Base-by-base conservation (phyloP, 805 yeast genomes). In the Ogataea trehaloabstinens region DNA sequence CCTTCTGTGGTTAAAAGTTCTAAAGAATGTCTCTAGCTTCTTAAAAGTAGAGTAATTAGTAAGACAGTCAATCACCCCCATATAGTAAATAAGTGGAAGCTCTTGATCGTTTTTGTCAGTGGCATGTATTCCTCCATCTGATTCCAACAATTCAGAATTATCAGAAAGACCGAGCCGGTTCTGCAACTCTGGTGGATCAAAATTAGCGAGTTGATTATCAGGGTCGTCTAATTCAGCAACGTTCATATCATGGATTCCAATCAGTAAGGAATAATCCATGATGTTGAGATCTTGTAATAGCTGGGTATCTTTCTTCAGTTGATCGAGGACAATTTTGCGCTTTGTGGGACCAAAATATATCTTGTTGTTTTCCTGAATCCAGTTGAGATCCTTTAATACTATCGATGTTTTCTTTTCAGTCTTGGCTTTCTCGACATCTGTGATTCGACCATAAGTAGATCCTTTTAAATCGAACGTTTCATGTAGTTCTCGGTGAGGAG, bases 31-130 rank as follows among this genome's bases (percentile, higher is more conserved):
- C 57, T 93, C 99, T 32, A 89, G 60, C 46, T 76, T 74, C 59
- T 93, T 93, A 48, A 79, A 66, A 17, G 82, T 61, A 0, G 85
- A 79, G 52, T 87, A 87, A 46, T 78, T 78, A 0, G 99, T 93
- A 49, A 93, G 68, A 63, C 96, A 91, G 58, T 93, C 99, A 47
- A 93, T 93, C 27, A 93, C 82, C 6, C 99, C 99, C 52, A 93
- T 66, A 55, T 90, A 93, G 63, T 93, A 93, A 6, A 91, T 76
- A 38, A 82, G 76, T 21, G 77, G 70, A 24, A 76, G 55, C 18
- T 87, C 85, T 33, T 76, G 71, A 55, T 83, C 71, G 22, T 73
- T 52, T 38, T 69, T 80, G 53, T 82, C 76, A 1, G 95, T 80
- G 3, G 91, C 82, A 34, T 82, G 68, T 28, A 85, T 78, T 3